Percentiles rank a stretch among this genome's conserved stretches.
Conservation (phyloP, 2,329 filamentous ascomycete species). For the Apiospora sp. region DNA sequence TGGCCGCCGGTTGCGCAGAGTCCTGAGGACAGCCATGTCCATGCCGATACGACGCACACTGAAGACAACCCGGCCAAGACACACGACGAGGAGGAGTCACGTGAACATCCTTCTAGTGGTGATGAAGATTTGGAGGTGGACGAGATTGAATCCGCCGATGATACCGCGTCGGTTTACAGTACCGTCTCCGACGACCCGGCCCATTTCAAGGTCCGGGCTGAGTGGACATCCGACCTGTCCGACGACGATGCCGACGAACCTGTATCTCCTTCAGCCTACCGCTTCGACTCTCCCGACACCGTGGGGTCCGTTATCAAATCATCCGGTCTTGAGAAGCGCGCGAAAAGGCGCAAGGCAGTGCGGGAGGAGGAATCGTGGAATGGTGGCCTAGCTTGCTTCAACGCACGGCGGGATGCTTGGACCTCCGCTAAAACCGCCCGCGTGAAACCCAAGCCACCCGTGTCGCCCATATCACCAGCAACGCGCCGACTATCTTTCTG, state of each 20-base stretch:
- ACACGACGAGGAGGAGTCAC: conserved; percentile 10
- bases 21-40: too few species aligned
- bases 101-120: conserved; percentile 1
- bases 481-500: conserved; percentile 60
- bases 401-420: conserved; percentile 82
- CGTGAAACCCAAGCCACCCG: conserved; percentile 54
- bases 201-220: conserved; percentile 59
- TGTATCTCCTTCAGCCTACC: conserved; percentile 54
- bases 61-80: conserved; percentile 26
- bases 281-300: conserved; percentile 59
- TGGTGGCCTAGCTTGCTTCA: conserved; percentile 80
- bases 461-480: conserved; percentile 51
- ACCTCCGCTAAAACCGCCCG: conserved; percentile 74
- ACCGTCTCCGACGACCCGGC: conserved; percentile 59
- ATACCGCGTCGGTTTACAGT: conserved; percentile 50
- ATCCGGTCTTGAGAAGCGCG: conserved; percentile 57
- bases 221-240: conserved; percentile 66
- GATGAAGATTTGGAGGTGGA: conserved; percentile 46
- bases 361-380: conserved; percentile 80
- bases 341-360: conserved; percentile 63
- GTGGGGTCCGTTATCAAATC: conserved; percentile 52
- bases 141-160: conserved; percentile 52
- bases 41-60: not conserved
- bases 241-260: conserved; percentile 51
- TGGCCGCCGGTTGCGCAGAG: conserved; percentile 56